These are phyloP conservation scores for Ilex paraguariensis DNA, from an alignment of 305 asterid species.

Conservation along the genomic window DNA sequence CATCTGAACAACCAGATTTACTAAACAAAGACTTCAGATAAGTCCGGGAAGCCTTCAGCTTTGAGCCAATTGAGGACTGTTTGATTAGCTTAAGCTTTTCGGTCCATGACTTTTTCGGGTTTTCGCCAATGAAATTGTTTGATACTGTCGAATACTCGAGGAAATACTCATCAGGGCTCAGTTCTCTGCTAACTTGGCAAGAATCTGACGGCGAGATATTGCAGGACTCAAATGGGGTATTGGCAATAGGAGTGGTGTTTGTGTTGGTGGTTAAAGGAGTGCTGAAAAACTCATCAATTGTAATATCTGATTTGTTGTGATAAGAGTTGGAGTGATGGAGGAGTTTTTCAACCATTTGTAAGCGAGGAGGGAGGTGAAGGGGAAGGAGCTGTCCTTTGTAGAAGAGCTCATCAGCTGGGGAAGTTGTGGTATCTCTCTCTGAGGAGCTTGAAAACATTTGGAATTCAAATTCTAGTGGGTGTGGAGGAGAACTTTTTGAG, in stretches of 20 bases:
- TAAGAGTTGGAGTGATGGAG: slow-evolving; percentile 24
- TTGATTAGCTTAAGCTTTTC: slow-evolving; percentile 41
- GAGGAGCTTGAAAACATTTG: slow-evolving; percentile 62
- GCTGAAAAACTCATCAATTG: slow-evolving; percentile 31
- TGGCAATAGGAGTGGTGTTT: slow-evolving; percentile 23
- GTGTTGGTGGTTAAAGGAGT: slow-evolving; percentile 56
- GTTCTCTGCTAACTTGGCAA: slow-evolving; percentile 67
- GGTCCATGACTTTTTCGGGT: slow-evolving; percentile 36
- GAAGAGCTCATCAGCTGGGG: slow-evolving; percentile 87
- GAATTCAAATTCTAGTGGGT: slow-evolving; percentile 64
- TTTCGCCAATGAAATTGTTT: slow-evolving; percentile 5
- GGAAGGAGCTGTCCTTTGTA: slow-evolving; percentile 89
- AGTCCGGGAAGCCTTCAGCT: slow-evolving; percentile 51
- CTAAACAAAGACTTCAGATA: slow-evolving; percentile 59
- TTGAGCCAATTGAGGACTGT: slow-evolving; percentile 37
- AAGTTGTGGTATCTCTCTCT: slow-evolving; percentile 47
- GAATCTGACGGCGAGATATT: slow-evolving; percentile 54
- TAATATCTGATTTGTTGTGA: neutral
- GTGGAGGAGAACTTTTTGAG: slow-evolving; percentile 19
- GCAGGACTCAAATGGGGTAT: slow-evolving; percentile 76
- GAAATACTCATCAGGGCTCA: slow-evolving; percentile 20
- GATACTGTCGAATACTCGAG: slow-evolving; percentile 21
- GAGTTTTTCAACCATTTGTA: slow-evolving; percentile 65
- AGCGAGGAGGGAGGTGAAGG: slow-evolving; percentile 81
- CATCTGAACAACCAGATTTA: slow-evolving; percentile 52